Evolutionary conservation across 495 filamentous ascomycete genomes (phyloP).

Genomic region (Margaritispora aquatica): DNA sequence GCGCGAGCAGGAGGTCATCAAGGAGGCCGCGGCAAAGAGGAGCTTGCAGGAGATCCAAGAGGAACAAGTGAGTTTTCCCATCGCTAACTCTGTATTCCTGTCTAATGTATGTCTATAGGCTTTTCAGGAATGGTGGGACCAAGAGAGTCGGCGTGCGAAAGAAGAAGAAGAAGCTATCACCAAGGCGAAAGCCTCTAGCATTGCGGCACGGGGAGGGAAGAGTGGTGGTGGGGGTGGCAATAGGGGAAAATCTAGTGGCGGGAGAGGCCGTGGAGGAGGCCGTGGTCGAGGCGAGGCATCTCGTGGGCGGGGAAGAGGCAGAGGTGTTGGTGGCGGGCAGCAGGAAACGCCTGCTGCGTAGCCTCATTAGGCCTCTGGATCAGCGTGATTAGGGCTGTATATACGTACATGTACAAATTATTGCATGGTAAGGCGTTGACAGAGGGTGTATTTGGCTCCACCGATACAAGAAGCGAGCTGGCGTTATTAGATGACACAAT

Average conservation of each 20-base stretch:
- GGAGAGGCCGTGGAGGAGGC: conserved; percentile 7
- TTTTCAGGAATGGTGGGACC: conserved; percentile 98
- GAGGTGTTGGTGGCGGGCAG: background rate
- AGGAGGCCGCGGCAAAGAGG: conserved; percentile 78
- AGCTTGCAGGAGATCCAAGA: conserved; percentile 89
- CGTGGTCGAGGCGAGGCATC: conserved; percentile 2
- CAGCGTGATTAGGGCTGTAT: too few species aligned
- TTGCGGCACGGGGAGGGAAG: background rate
- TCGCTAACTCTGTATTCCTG: background rate
- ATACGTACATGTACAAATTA: conserved; percentile 3
- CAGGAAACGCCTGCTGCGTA: background rate
- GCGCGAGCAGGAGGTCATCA: conserved; percentile 74
- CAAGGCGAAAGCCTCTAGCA: background rate
- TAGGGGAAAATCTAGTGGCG: conserved; percentile 12
- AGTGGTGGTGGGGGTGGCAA: conserved; percentile 5
- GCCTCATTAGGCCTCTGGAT: too few species aligned
- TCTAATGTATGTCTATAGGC: conserved; percentile 24
- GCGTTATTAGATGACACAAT: background rate
- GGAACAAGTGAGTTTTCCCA: conserved; percentile 57
- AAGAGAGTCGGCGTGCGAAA: conserved; percentile 66
- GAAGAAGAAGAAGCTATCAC: conserved; percentile 52
- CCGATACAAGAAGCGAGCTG: conserved; percentile 6
- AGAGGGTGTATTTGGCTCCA: background rate
- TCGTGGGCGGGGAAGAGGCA: conserved; percentile 4
- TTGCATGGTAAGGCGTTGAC: background rate